These are phyloP conservation scores for Phytophthora meadii DNA, from an alignment of 352 stramenopile genomes.

Conservation along the genomic window DNA sequence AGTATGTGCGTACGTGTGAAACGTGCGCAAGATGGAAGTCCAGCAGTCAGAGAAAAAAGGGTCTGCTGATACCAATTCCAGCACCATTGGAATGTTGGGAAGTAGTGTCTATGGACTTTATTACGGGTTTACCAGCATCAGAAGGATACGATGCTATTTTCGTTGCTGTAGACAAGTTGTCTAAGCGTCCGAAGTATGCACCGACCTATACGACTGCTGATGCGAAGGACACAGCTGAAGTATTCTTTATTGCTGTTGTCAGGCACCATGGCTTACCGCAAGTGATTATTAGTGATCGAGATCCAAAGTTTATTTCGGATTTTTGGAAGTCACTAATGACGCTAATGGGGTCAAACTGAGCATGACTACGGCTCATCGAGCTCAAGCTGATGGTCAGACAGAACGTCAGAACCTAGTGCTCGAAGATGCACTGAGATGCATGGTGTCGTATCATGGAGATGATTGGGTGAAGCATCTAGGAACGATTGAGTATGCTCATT, in stretches of 20 bases:
- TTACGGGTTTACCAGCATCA: constrained; percentile 32
- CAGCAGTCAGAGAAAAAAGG: constrained; percentile 6
- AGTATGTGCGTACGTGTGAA: constrained; percentile 24
- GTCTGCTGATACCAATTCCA: constrained; percentile 14
- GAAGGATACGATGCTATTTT: constrained; percentile 31
- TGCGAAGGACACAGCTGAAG: constrained; percentile 12
- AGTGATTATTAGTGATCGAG: constrained; percentile 23
- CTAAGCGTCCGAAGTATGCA: constrained; percentile 34
- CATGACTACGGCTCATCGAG: constrained; percentile 27
- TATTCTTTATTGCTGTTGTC: constrained; percentile 25
- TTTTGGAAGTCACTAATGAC: constrained; percentile 30
- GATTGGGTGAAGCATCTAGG: constrained; percentile 17
- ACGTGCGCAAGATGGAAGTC: constrained; percentile 7
- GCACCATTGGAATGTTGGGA: constrained; percentile 25
- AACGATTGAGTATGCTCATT: constrained; percentile 26
- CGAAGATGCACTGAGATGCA: constrained; percentile 21
- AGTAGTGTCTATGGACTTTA: constrained; percentile 38
- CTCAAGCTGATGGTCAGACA: constrained; percentile 23
- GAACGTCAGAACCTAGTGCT: constrained; percentile 18
- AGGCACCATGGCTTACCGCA: constrained; percentile 18
- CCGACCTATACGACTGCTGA: constrained; percentile 19
- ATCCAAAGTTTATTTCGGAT: constrained; percentile 24
- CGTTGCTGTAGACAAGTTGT: constrained; percentile 30
- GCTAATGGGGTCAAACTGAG: constrained; percentile 21
- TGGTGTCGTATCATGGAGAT: constrained; percentile 22